These are phyloP conservation scores for Tetrahymena elliotti DNA, from an alignment of 73 alveolate genomes.

Conservation along the genomic window DNA sequence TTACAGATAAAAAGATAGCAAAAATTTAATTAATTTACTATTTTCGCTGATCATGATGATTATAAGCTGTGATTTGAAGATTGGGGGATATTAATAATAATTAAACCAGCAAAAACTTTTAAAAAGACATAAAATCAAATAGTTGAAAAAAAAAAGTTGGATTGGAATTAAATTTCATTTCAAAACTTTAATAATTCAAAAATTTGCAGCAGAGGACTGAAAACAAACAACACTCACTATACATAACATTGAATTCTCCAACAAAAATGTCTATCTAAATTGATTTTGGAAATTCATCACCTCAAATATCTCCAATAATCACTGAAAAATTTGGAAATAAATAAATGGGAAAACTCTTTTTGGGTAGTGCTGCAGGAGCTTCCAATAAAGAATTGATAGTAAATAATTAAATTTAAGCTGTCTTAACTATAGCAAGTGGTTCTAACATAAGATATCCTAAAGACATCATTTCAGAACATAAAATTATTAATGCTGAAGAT, in stretches of 20 bases:
- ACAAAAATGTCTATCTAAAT: not conserved
- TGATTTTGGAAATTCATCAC: not conserved
- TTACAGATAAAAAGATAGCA: not conserved
- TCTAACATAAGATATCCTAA: not conserved
- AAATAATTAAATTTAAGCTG: not conserved
- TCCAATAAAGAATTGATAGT: not conserved
- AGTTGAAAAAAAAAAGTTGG: not conserved
- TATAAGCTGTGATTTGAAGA: not conserved
- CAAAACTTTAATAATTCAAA: too few relatives aligned
- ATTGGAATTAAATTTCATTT: not conserved
- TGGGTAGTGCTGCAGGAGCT: not conserved
- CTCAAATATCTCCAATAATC: not conserved
- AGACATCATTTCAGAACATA: not conserved
- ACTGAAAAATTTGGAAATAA: not conserved
- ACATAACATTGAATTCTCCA: too few relatives aligned
- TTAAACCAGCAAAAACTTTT: not conserved
- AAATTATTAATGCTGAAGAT: not conserved
- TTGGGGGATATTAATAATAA: not conserved
- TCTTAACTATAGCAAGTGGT: not conserved
- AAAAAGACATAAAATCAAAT: not conserved
- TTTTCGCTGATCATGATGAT: not conserved
- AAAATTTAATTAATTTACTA: too few relatives aligned
- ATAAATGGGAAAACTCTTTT: not conserved
- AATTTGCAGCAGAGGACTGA: not conserved
- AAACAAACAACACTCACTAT: not conserved